Base-by-base conservation (phyloP, 768 basidiomycete species). In the Rhizopogon vinicolor region DNA sequence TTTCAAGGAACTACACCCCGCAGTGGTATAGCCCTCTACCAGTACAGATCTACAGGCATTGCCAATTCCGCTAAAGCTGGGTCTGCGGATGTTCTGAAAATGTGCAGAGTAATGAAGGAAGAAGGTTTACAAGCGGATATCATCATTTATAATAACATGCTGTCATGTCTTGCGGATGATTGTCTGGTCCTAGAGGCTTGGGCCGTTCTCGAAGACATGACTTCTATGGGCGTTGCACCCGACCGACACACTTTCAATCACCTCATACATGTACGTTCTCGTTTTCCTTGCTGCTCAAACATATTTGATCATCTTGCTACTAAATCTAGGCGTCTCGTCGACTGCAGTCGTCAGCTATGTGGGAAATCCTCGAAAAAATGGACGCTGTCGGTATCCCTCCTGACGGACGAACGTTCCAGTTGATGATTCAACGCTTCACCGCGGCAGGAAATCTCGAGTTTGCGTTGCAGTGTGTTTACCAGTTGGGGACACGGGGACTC, bases 191-290 rank as follows among this genome's bases (percentile, higher is more conserved):
- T 77, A 29, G 82, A 88, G 57, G 78, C 85, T 4, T 79, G 78
- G 74, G 87, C 86, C 16, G 77, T 87, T 52, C 68, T 87, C 29
- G 84, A 87, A 37, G 87, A 91, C 65, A 89, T 91, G 86, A 51
- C 75, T 35, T 65, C 74, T 16, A 59, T 76, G 42, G 78, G 77
- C 2, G 57, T 91, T 19, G 56, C 67, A 44, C 85, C 82, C 5
- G 74, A 81, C 53, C 60, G 71, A 5, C 70, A 77, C 40, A 76
- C 81, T 8, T 85, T 86, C 65, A 80, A 87, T 44, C 71, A 77
- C 42, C 73, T 92, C 25, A 67, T 92, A 46, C 70, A 79, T 62
- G 90, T 89, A 65, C 63, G 70, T 63, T 59, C 49, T 2, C n/a
- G 13, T 41, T 50, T 39, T 41, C 52, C 56, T 46, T 44, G 9